Evolutionary conservation across 1,139 yeast species (phyloP).

Genomic region (Candida albicans): DNA sequence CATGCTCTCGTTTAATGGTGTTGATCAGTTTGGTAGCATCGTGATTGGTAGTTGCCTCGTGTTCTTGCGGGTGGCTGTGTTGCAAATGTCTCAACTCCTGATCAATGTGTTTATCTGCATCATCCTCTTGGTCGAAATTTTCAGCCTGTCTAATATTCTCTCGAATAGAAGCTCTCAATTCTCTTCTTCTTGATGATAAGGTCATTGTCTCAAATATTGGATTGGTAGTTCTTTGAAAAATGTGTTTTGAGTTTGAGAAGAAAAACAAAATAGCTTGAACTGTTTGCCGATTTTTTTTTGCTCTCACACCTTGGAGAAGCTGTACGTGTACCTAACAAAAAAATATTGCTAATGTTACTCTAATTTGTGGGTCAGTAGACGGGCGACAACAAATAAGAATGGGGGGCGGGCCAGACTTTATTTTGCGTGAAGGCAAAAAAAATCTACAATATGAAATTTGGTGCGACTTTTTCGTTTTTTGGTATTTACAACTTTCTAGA

Average conservation of each 20-base stretch:
- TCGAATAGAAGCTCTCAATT: conserved; percentile 14
- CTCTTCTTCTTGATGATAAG: conserved; percentile 16
- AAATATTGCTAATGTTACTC: too few species aligned
- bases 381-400: too few species aligned
- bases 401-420: too few species aligned
- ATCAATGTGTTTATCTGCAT: conserved; percentile 5
- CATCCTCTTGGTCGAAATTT: conserved; percentile 2
- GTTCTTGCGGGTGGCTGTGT: not conserved
- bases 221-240: not conserved
- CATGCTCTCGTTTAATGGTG: conserved; percentile 2
- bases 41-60: conserved; percentile 6
- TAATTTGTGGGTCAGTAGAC: too few species aligned
- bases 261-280: not conserved
- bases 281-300: not conserved
- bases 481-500: not conserved
- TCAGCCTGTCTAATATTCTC: conserved; percentile 10
- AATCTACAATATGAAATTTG: too few species aligned
- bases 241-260: not conserved
- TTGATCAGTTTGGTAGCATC: conserved; percentile 12
- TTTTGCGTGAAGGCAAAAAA: too few species aligned
- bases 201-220: conserved; percentile 8
- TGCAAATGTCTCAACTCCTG: conserved; percentile 2
- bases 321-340: too few species aligned
- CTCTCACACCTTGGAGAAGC: too few species aligned
- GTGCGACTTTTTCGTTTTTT: not conserved